Base-by-base conservation (phyloP, 768 basidiomycete species). In the Rhodotorula diobovata region DNA sequence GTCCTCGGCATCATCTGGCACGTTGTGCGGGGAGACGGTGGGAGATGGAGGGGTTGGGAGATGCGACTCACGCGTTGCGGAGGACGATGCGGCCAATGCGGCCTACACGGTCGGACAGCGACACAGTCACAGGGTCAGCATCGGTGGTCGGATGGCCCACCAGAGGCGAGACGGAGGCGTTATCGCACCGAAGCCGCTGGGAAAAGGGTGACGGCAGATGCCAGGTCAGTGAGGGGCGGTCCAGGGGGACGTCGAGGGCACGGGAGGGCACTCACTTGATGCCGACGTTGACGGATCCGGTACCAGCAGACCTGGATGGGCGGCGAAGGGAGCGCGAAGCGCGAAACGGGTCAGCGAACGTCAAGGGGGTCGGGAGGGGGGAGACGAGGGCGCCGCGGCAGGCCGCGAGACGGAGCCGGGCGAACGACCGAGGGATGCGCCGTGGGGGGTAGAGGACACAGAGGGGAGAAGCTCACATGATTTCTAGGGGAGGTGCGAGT, bases 11-110 rank as follows among this genome's bases (percentile, higher is more conserved):
- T n/a, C n/a, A 21, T 28, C 9, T 6, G 16, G 48, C 28, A 46
- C 35, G 37, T 1, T 16, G 18, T 7, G 35, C 15, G 58, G n/a
- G 92, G 83, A 80, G 93, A 85, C 63, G 88, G 87, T 65, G 84
- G 81, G 79, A 86, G 83, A 76, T 87, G 83, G 41, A 43, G 41
- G 39, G 41, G 41, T 5, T 43, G 77, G 96, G 85, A 62, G 30
- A 39, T 14, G 12, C 7, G 62, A 39, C 65, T 35, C 5, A 66
- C 65, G 94, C 93, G 85, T 97, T 97, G 77, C 96, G 90, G 82
- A 90, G 85, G 76, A 98, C 96, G 81, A 98, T 95, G 83, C 96
- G 95, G 82, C 96, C 95, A 81, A 98, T 98, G 85, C 96, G 95
- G 85, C 95, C 95, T 93, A 80, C 21, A 65, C 20, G 60, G 9